Evolutionary conservation across 371 early-diverging fungal genomes (phyloP).

Genomic region (Dipsacomyces acuminosporus): DNA sequence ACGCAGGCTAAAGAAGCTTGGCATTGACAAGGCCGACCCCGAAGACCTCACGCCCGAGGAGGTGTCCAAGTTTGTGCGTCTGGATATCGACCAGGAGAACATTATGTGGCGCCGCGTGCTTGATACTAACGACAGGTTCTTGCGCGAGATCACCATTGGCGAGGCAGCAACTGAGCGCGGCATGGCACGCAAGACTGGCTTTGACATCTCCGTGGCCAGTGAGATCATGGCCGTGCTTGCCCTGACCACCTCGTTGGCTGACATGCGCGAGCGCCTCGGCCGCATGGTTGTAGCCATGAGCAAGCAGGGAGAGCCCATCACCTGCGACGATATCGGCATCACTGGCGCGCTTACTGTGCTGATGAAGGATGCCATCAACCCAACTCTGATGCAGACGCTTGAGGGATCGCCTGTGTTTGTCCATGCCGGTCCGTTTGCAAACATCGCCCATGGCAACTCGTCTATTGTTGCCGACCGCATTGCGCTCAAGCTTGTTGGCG

Average conservation of each 20-base stretch:
- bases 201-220: constrained; percentile 95
- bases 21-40: constrained; percentile 75
- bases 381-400: constrained; percentile 96
- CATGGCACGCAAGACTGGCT: constrained; percentile 81
- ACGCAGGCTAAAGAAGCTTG: constrained; percentile 72
- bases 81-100: constrained; percentile 87
- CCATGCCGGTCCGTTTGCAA: constrained; percentile 97
- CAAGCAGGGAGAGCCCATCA: constrained; percentile 77
- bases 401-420: constrained; percentile 98
- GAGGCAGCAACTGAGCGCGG: constrained; percentile 84
- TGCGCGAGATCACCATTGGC: constrained; percentile 86
- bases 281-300: constrained; percentile 89
- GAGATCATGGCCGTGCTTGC: constrained; percentile 98
- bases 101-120: constrained; percentile 95
- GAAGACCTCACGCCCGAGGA: constrained; percentile 76
- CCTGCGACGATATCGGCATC: constrained; percentile 91
- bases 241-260: constrained; percentile 75
- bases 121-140: constrained; percentile 93
- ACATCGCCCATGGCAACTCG: constrained; percentile 96
- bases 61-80: constrained; percentile 68
- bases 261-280: constrained; percentile 90
- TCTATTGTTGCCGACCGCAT: constrained; percentile 91
- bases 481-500: constrained; percentile 87
- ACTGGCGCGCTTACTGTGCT: constrained; percentile 94
- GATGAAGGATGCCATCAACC: constrained; percentile 97